Evolutionary conservation across 2,329 filamentous ascomycete species (phyloP), one percentile per base, ranked within the genome.

Genomic region (Ceratocystis huliohia): DNA sequence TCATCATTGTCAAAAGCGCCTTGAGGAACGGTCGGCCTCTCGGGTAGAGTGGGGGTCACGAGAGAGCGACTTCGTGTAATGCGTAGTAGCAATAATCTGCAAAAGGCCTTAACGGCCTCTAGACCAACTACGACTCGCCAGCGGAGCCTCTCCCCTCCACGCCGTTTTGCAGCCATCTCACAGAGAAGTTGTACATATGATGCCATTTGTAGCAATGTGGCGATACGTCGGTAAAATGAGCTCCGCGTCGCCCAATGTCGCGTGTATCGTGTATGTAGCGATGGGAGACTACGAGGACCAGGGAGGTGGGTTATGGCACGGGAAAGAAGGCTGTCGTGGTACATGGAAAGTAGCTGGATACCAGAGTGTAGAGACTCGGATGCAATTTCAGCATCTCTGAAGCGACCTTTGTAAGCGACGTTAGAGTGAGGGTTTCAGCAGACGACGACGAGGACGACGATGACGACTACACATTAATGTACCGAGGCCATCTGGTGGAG

Each of bases 161-260:
- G 86, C 62, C 93, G 83, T 76, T 96, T 95, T 33, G 92, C 92
- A 33, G 88, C 84, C 94, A 99, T 99, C 75, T 99, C 94, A 83
- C 93, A 94, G n/a, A 99, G 78, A 37, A 99, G 80, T 77, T 99
- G 91, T 0, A 92, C 96, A 74, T 97, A 97, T 71, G 94, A 89
- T 30, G 96, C 88, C 77, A 96, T 88, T 74, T 96, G 91, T 62
- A 99, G 79, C 3, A 91, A 79, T 70, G 92, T 82, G 50, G 93
- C 92, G 65, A 95, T 84, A 68, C 89, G 84, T 68, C 87, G 84
- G 75, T 99, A 99, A 8, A 90, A 80, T 3, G 82, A 79, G 72
- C 81, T 85, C 71, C 81, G 82, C 66, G 80, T 75, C 5, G 82
- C 79, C 86, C 86, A 88, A 75, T 84, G 85, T 66, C 82, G 81